These are phyloP conservation scores for Neurospora sp. DNA, from an alignment of 495 filamentous ascomycete species.

Conservation along the genomic window DNA sequence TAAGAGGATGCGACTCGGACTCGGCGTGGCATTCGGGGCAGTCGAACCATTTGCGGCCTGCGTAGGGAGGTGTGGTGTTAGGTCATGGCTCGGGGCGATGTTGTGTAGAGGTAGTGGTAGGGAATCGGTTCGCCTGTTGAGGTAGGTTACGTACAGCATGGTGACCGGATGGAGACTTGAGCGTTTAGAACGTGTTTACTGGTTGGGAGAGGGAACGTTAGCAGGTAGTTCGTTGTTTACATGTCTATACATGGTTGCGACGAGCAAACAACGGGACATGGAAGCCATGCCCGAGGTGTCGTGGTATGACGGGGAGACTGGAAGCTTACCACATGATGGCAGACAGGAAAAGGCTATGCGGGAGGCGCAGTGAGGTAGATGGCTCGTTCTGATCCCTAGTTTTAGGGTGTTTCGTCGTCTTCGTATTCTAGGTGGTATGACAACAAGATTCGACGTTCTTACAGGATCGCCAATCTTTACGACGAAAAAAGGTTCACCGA, in stretches of 20 bases:
- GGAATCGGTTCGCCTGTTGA: not conserved
- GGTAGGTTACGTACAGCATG: slow-evolving; percentile 62
- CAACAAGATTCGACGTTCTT: not conserved
- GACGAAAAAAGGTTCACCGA: not conserved
- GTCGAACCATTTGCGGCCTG: slow-evolving; percentile 96
- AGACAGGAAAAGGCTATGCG: not conserved
- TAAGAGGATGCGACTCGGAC: slow-evolving; percentile 61
- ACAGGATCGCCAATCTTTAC: not conserved
- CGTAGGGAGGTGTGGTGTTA: not conserved
- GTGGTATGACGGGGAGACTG: not conserved
- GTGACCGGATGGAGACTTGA: slow-evolving; percentile 88
- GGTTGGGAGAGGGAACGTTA: not conserved
- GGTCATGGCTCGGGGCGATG: not conserved
- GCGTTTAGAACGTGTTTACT: slow-evolving; percentile 97
- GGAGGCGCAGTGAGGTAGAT: not conserved
- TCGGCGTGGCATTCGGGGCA: slow-evolving; percentile 93
- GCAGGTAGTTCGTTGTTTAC: not conserved
- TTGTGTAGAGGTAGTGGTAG: not conserved
- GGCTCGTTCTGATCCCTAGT: not conserved
- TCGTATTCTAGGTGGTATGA: not conserved
- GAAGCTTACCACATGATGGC: not conserved
- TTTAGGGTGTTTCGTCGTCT: not conserved
- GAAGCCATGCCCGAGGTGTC: not conserved
- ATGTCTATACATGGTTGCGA: not conserved
- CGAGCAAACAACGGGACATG: not conserved